A percentile compares a stretch with the other conserved stretches of the same genome.
These are phyloP conservation scores for Trichoderma cornu-damae DNA, from an alignment of 2,329 filamentous ascomycete species.

Conservation along the genomic window DNA sequence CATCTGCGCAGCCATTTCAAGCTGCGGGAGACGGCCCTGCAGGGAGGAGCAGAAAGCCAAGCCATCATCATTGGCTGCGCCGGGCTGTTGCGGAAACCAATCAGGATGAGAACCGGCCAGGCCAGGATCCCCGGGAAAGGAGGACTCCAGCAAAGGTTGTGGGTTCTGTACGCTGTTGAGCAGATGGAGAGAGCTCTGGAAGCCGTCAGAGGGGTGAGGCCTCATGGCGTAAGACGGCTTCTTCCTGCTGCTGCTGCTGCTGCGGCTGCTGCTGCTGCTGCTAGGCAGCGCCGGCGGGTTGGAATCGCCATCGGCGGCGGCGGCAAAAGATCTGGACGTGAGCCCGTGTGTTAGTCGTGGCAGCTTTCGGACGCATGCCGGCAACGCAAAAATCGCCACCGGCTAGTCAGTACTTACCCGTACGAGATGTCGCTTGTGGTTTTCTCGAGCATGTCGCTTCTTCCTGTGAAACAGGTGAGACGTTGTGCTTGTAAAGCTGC, in stretches of 20 bases:
- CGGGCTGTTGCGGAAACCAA: neutral
- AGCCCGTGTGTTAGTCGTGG: neutral
- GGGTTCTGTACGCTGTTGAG: neutral
- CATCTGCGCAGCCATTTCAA: neutral
- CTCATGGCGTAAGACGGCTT: neutral
- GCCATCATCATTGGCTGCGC: slow-evolving; percentile 1
- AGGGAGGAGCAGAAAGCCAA: neutral
- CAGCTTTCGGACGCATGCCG: neutral
- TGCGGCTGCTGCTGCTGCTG: no score
- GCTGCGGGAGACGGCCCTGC: neutral
- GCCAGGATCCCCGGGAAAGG: neutral
- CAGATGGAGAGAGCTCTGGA: neutral
- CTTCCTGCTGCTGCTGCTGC: no score
- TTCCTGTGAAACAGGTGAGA: neutral
- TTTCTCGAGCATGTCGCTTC: neutral
- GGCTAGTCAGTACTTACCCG: slow-evolving; percentile 10
- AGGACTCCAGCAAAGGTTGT: neutral
- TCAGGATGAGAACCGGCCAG: neutral
- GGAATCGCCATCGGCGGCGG: neutral
- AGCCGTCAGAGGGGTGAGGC: neutral
- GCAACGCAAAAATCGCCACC: neutral
- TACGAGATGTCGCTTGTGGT: neutral
- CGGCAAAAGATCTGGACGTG: neutral
- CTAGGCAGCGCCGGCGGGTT: neutral
- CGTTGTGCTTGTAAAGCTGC: neutral